These are phyloP conservation scores for Laburnicola sp. DNA, from an alignment of 2,329 filamentous ascomycete species.

Conservation along the genomic window DNA sequence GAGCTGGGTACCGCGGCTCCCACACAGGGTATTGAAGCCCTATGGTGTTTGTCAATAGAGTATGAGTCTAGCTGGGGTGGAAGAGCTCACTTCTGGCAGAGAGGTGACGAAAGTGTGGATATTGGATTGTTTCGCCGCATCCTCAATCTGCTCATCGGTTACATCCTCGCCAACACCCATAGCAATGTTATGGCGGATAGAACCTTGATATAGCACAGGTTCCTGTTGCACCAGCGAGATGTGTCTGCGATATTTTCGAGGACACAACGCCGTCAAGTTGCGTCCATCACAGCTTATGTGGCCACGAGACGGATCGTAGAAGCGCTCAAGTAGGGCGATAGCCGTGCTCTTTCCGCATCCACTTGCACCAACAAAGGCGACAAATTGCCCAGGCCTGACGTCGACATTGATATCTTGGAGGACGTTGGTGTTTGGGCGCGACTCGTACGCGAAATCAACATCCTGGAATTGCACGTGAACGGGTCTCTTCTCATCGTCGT, in stretches of 20 bases:
- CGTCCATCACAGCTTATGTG: conserved; percentile 77
- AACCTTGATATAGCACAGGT: conserved; percentile 91
- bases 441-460: conserved; percentile 81
- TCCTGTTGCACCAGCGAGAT: conserved; percentile 92
- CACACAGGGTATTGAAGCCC: conserved; percentile 52
- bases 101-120: conserved; percentile 41
- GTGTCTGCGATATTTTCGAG: conserved; percentile 80
- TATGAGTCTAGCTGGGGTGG: background rate
- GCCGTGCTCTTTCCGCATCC: conserved; percentile 95
- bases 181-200: conserved; percentile 86
- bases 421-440: conserved; percentile 74
- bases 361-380: conserved; percentile 86
- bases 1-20: conserved; percentile 39
- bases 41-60: background rate
- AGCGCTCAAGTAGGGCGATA: conserved; percentile 86
- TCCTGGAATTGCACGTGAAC: conserved; percentile 54
- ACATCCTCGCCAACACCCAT: conserved; percentile 67
- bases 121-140: conserved; percentile 70
- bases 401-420: conserved; percentile 78
- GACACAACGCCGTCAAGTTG: conserved; percentile 72
- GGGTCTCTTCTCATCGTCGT: conserved; percentile 37
- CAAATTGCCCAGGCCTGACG: conserved; percentile 72
- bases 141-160: conserved; percentile 70
- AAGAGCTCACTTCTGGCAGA: conserved; percentile 58
- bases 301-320: conserved; percentile 85